Conservation (phyloP, 805 yeast species). For the Saccharomycopsis malanga region DNA sequence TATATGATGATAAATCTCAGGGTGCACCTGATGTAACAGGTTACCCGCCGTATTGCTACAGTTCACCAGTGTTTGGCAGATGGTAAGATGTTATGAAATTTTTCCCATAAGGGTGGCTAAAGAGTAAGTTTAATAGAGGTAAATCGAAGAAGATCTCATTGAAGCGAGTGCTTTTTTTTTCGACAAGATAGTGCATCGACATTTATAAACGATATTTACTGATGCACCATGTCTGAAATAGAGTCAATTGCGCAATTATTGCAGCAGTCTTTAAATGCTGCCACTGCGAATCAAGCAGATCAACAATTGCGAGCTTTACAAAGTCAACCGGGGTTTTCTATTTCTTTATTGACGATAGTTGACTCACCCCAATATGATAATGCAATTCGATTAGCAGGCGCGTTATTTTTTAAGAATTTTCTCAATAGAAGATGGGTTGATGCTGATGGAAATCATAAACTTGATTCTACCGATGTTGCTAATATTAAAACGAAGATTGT, state of each 20-base stretch:
- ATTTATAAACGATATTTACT: no score
- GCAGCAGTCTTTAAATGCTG: slow-evolving; percentile 59
- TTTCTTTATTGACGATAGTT: slow-evolving; percentile 68
- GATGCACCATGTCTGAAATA: slow-evolving; percentile 42
- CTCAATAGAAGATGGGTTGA: slow-evolving; percentile 83
- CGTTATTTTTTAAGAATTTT: slow-evolving; percentile 83
- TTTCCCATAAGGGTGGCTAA: no score
- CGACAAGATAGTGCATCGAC: no score
- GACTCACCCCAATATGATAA: slow-evolving; percentile 49
- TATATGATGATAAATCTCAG: no score
- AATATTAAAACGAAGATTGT: slow-evolving; percentile 72
- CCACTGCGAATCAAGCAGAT: slow-evolving; percentile 63
- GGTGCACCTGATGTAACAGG: no score
- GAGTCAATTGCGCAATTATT: slow-evolving; percentile 44
- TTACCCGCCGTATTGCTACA: no score
- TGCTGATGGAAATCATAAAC: slow-evolving; percentile 73
- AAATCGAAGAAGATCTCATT: no score
- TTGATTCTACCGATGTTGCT: slow-evolving; percentile 53
- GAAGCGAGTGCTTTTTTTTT: no score
- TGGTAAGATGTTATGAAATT: no score
- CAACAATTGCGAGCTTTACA: slow-evolving; percentile 57
- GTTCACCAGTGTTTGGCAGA: no score
- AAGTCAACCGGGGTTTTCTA: slow-evolving; percentile 62
- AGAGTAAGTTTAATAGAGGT: no score
- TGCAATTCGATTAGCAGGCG: slow-evolving; percentile 75